Base-by-base conservation (phyloP, 2,329 filamentous ascomycete genomes). In the Colletotrichum horii region DNA sequence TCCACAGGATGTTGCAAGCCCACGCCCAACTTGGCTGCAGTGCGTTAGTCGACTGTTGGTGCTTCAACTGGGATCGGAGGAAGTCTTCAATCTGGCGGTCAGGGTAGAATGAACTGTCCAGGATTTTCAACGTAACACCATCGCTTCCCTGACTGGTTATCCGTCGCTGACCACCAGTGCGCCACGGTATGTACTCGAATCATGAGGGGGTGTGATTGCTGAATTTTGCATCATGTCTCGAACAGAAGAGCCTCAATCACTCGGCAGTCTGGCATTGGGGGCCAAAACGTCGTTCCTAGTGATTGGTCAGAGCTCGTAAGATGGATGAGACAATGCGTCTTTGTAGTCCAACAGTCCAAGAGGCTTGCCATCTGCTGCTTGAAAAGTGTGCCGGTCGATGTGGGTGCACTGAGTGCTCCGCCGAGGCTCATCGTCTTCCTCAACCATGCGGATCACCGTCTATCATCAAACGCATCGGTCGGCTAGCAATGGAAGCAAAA, bases 51-150 rank as follows among this genome's bases (percentile, higher is more conserved):
- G 11, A 70, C 19, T 19, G 24, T 61, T 38, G 52, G 48, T 56
- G 22, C 26, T 55, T 38, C n/a, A 11, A 34, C 34, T 61, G 62
- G 48, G 61, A 24, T 34, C 15, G 32, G 14, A 72, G 62, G 26
- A 36, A 15, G 43, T 12, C 15, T 43, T 30, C 48, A 38, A 66
- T 74, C 9, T 70, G 74, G 61, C 69, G 69, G 69, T 76, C 74
- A 70, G 66, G 52, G 24, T 26, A 48, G 32, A 68, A 58, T 9
- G 7, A 58, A 38, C 6, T 30, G 12, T 16, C 12, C 32, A 60
- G 58, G 12, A n/a, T 28, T 34, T 26, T n/a, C 26, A 43, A 36
- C 32, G 38, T 38, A 60, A 19, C 26, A 55, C 70, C 60, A 36
- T 26, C 56, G 32, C 24, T 26, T 38, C 24, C 36, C 60, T 8